Conservation (phyloP, 768 basidiomycete species). For the Terana coerulea region DNA sequence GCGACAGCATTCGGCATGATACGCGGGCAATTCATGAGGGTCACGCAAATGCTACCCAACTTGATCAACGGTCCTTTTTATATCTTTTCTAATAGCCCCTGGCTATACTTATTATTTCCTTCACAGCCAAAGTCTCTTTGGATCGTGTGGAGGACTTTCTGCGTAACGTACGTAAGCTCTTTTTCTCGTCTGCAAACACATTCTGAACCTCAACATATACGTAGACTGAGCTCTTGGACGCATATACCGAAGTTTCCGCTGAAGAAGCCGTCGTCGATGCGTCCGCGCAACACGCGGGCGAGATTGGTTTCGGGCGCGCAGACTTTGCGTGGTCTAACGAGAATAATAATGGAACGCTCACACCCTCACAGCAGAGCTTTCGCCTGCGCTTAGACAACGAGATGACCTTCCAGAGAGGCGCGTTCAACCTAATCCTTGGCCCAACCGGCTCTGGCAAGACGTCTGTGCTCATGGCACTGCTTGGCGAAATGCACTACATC, state of each 20-base stretch:
- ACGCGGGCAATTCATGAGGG: conserved; percentile 39
- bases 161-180: conserved; percentile 18
- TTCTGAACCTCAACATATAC: not conserved
- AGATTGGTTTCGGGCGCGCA: conserved; percentile 24
- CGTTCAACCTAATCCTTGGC: conserved; percentile 28
- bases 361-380: conserved; percentile 20
- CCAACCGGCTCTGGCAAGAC: conserved; percentile 32
- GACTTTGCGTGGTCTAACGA: conserved; percentile 27
- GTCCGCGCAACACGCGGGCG: not conserved
- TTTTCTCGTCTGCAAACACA: not conserved
- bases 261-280: conserved; percentile 6
- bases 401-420: conserved; percentile 23
- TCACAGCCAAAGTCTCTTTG: conserved; percentile 54
- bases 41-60: conserved; percentile 28
- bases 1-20: conserved; percentile 56
- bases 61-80: conserved; percentile 19
- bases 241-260: conserved; percentile 9
- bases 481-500: conserved; percentile 31
- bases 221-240: conserved; percentile 29
- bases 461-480: conserved; percentile 29
- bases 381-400: conserved; percentile 26
- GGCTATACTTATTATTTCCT: not conserved
- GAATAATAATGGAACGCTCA: not conserved
- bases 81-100: no score
- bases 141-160: conserved; percentile 52